Percentiles rank a stretch among this genome's conserved stretches.
phyloP scores from a whole-genome alignment of 1,284 basidiomycete genomes.

The Austroboletus rostrupii region DNA sequence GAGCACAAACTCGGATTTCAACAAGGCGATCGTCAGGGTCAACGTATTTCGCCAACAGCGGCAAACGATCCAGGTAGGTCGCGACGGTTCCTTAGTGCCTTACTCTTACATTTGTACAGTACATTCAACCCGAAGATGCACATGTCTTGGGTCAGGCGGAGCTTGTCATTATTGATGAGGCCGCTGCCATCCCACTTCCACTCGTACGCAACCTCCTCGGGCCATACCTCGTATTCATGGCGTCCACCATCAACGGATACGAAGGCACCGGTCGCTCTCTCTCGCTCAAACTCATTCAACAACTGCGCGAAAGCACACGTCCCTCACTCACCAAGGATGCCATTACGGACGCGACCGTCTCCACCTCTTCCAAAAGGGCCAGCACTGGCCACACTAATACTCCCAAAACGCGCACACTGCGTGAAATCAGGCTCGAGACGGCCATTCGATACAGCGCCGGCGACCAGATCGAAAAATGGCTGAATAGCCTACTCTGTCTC shows the following conservation, averaged over 20 bases:
- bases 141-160: constrained; percentile 98
- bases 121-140: constrained; percentile 96
- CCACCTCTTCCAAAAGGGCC: constrained; percentile 50
- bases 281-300: constrained; percentile 96
- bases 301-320: constrained; percentile 86
- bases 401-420: constrained; percentile 73
- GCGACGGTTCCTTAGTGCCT: neutral
- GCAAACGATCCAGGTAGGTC: constrained; percentile 85
- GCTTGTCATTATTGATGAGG: constrained; percentile 97
- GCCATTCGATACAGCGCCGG: constrained; percentile 91
- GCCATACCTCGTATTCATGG: constrained; percentile 97
- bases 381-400: constrained; percentile 42
- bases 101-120: constrained; percentile 43
- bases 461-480: constrained; percentile 93
- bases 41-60: constrained; percentile 92
- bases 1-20: constrained; percentile 91
- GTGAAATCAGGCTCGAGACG: constrained; percentile 92
- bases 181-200: constrained; percentile 95
- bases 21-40: constrained; percentile 93
- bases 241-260: constrained; percentile 98
- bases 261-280: constrained; percentile 98
- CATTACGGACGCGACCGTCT: constrained; percentile 34
- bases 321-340: constrained; percentile 64
- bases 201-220: constrained; percentile 94
- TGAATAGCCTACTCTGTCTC: constrained; percentile 88